Evolutionary conservation across 164 flowering plant species (phyloP), one percentile per base, ranked within the genome.

Genomic region (Vitis rupestris): DNA sequence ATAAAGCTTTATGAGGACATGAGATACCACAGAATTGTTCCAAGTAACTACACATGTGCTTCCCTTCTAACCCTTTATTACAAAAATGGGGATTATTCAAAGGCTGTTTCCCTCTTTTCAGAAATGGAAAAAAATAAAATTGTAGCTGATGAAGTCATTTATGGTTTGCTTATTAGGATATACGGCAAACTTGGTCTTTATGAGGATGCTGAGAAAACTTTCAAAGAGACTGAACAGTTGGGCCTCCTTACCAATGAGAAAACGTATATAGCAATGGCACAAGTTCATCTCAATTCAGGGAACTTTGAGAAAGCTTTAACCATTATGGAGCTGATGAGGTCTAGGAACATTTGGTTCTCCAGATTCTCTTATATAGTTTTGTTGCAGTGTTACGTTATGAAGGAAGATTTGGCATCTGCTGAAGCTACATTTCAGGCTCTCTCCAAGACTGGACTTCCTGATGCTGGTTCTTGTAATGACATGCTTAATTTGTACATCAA

Each of bases 181-280:
- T 95, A 23, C 27, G 27, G 27, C 2, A 23, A 23, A 23, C 27
- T 23, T 23, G 27, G 27, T 23, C 27, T 23, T 23, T 23, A 23
- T 23, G 27, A 23, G 61, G 98, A 95, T 81, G 97, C 99, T 13
- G 66, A 80, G 74, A 89, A 67, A 65, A 84, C 93, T 23, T 95
- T 92, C 79, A 77, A 78, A 71, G 96, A 91, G 78, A 80, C 81
- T 58, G 74, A 82, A 75, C 84, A 76, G 51, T 74, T 84, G 66
- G 93, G 93, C 62, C 76, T 91, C 50, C 90, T 95, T 61, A 83
- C 63, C 60, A 82, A 86, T 72, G 97, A 88, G 74, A 93, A 87
- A 80, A 91, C 98, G 12, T 93, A 86, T 74, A 73, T 87, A 63
- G 82, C 99, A 68, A 91, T 95, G 99, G 94, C 98, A 52, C 97